Evolutionary conservation across 352 stramenopile genomes (phyloP), one percentile per base, ranked within the genome.

Genomic region (Phytophthora citricola): DNA sequence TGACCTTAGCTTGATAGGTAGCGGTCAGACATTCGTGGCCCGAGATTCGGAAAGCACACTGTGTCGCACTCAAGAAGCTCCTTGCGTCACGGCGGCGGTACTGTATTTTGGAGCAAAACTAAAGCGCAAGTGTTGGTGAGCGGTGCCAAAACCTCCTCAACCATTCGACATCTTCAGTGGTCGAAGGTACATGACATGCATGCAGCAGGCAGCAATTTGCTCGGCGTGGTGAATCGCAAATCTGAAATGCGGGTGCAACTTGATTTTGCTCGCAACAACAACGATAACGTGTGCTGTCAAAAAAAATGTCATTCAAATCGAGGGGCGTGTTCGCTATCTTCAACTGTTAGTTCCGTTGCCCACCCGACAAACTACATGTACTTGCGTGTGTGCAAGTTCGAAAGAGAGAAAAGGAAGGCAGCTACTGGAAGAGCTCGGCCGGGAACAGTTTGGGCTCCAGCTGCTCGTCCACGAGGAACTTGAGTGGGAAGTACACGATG

Each of bases 401-500:
- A 44, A 51, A 38, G 17, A 58, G 8, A 40, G 9, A 45, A 36
- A 54, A 61, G 57, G 53, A 39, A 53, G 17, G 0, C 12, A 20
- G 22, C 54, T 73, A 95, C 77, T 95, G 87, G 66, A 94, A 93
- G n/a, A 95, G 72, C 32, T 93, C 80, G 27, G 86, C 75, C 0
- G 88, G 88, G 45, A 90, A 81, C 10, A 93, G 67, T 69, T 90
- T 90, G n/a, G 88, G 88, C 66, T 91, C 79, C n/a, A 95, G 69
- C 53, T 81, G 64, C 66, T 94, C 88, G 50, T 91, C 83, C 51
- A 76, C 70, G 20, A 95, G 73, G 53, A 95, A 95, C 63, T 92
- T 90, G 51, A 95, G 79, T 15, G 88, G 88, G 63, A 95, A 95
- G 72, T 95, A 94, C 52, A 94, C 86, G 51, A 94, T 87, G 62